Conservation (phyloP, 495 filamentous ascomycete genomes). For the Cudoniella acicularis region DNA sequence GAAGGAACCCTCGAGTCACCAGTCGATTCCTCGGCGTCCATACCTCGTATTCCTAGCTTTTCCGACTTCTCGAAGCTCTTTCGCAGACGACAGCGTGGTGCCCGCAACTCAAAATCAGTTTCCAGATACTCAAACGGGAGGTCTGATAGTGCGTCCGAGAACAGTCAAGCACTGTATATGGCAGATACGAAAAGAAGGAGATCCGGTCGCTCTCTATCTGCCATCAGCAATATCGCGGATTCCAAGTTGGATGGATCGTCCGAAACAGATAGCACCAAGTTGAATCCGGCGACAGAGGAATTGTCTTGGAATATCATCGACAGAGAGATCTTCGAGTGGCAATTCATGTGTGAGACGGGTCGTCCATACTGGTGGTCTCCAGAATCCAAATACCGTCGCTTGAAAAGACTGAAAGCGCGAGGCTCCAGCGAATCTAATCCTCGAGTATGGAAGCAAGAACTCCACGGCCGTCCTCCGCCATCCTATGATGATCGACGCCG, state of each 20-base stretch:
- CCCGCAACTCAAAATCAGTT: not conserved
- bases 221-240: constrained; percentile 10
- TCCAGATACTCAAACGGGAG: not conserved
- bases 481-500: constrained; percentile 1
- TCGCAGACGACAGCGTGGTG: not conserved
- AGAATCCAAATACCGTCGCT: constrained; percentile 12
- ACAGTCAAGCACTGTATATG: constrained; percentile 24
- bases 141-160: constrained; percentile 6
- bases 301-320: constrained; percentile 20
- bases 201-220: constrained; percentile 6
- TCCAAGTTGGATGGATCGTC: constrained; percentile 5
- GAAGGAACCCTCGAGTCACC: not conserved
- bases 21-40: not conserved
- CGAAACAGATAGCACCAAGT: not conserved
- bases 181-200: not conserved
- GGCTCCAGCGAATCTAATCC: not conserved
- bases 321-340: constrained; percentile 26
- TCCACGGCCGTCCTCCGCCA: not conserved
- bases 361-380: constrained; percentile 26
- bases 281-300: not conserved
- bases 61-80: not conserved
- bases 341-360: constrained; percentile 21
- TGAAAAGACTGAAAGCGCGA: constrained; percentile 10
- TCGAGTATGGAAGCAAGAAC: constrained; percentile 9
- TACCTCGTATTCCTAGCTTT: not conserved